phyloP scores from a whole-genome alignment of 305 asterid genomes.

The Plantago lanceolata region DNA sequence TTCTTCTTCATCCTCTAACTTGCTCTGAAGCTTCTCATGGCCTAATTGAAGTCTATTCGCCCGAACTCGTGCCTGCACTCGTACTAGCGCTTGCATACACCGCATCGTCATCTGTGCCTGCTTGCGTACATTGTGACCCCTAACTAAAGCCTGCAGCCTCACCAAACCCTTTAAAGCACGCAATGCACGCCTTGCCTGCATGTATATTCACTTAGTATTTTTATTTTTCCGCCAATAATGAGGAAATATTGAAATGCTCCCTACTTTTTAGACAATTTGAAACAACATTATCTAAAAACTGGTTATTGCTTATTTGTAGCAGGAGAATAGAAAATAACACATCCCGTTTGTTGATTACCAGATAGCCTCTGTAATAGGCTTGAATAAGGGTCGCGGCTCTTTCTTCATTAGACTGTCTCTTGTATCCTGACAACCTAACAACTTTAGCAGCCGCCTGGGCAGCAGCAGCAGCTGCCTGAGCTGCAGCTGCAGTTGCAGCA shows the following conservation, averaged over 20 bases:
- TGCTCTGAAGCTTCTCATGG: slow-evolving; percentile 40
- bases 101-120: slow-evolving; percentile 95
- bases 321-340: too few species aligned
- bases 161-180: slow-evolving; percentile 86
- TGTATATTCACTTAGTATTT: neutral
- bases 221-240: too few species aligned
- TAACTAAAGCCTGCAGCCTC: slow-evolving; percentile 86
- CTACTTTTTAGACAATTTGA: too few species aligned
- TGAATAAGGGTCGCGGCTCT: slow-evolving; percentile 82
- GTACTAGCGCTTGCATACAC: slow-evolving; percentile 91
- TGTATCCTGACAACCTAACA: slow-evolving; percentile 49
- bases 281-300: too few species aligned
- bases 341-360: slow-evolving; percentile 36
- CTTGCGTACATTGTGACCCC: slow-evolving; percentile 92
- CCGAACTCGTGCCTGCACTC: slow-evolving; percentile 83
- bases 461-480: slow-evolving; percentile 54
- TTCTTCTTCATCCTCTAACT: slow-evolving; percentile 41
- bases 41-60: slow-evolving; percentile 62
- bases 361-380: slow-evolving; percentile 78
- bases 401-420: slow-evolving; percentile 66
- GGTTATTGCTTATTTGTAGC: too few species aligned
- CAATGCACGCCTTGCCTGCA: slow-evolving; percentile 75
- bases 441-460: slow-evolving; percentile 63
- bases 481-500: slow-evolving; percentile 55
- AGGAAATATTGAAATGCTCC: too few species aligned